Base-by-base conservation (phyloP, 805 yeast species). In the Candida multigemmis region DNA sequence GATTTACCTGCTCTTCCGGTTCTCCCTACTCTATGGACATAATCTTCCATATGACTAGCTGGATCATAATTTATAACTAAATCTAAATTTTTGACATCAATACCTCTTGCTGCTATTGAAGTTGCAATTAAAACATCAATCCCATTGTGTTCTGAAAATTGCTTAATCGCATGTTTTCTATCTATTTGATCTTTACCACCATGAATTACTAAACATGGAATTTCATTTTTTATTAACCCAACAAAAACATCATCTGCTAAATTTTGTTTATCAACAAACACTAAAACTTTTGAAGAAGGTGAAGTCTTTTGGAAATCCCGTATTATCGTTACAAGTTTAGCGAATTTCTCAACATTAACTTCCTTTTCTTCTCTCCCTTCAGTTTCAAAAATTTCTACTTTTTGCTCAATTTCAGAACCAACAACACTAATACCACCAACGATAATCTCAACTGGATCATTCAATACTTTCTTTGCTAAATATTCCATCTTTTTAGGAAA, bases 11-110 rank as follows among this genome's bases (percentile, higher is more conserved):
- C 97, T 34, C 98, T 65, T 0, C 96, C 98, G 0, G 98, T 91
- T 32, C 98, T 63, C 0, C 98, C 98, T 1, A 87, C 94, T 6
- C 97, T 68, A 54, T 91, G 98, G 8, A 91, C 89, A 45, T 91
- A 91, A 48, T 91, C 97, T 36, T 94, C 97, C 66, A 86, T 67
- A 34, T 87, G 94, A 36, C 68, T 82, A 1, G 95, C 94, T 1
- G 85, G 60, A n/a, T 64, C 70, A 34, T 44, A 55, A 36, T 91
- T 82, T 5, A 91, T 60, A 2, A 91, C 97, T 23, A 87, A 50
- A 31, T 75, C 75, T 14, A 89, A 67, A 13, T 77, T 79, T 27
- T 85, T 81, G n/a, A 91, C 96, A 53, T 91, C 96, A 14, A 91
- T 58, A 0, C 98, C 98, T 35, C 98, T 65, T 0, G 98, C 95